Evolutionary conservation across 306 rosid genomes (phyloP).

Genomic region (Prunus persica): Prunus_persica_NCBIv2 NC_034015.1:14102001-14102500

Average conservation of each 20-base stretch:
- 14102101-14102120: background rate
- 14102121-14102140: background rate
- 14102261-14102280: conserved; percentile 12
- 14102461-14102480: background rate
- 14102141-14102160: background rate
- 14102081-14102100: background rate
- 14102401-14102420: background rate
- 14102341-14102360: background rate
- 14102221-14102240: too few relatives aligned
- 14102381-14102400: background rate
- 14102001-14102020: conserved; percentile 8
- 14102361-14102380: background rate
- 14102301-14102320: conserved; percentile 9
- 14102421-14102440: conserved; percentile 27
- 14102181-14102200: background rate
- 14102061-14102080: background rate
- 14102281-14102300: background rate
- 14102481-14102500: background rate
- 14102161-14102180: background rate
- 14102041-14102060: background rate
- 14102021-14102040: conserved; percentile 23
- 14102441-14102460: background rate
- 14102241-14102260: background rate
- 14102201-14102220: background rate
- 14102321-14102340: background rate